Conservation (phyloP, 768 basidiomycete species). For the Leccinellum rugosiceps region DNA sequence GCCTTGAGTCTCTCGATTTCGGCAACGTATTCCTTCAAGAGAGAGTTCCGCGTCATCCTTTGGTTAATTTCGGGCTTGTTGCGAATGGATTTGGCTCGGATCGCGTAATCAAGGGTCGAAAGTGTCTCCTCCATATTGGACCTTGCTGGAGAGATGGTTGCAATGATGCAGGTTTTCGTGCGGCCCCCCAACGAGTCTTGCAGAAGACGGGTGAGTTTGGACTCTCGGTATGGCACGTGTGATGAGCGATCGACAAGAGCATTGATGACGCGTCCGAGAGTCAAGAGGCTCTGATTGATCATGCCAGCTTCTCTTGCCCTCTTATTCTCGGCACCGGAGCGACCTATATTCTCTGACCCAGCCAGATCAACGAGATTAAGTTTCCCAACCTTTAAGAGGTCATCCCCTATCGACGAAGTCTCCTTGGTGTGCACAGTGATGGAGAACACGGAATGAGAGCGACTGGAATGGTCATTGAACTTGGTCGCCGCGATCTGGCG, state of each 20-base stretch:
- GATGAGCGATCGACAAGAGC: conserved; percentile 87
- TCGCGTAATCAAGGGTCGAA: conserved; percentile 95
- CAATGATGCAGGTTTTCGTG: conserved; percentile 97
- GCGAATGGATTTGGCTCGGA: conserved; percentile 90
- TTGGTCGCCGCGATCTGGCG: conserved; percentile 94
- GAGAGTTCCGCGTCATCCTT: conserved; percentile 86
- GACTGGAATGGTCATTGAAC: conserved; percentile 96
- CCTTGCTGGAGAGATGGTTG: conserved; percentile 90
- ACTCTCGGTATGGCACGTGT: conserved; percentile 96
- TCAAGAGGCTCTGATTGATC: conserved; percentile 96
- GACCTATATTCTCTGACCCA: conserved; percentile 95
- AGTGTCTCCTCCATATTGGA: conserved; percentile 96
- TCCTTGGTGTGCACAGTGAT: conserved; percentile 93
- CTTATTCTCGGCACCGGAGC: conserved; percentile 93
- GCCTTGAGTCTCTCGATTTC: conserved; percentile 93
- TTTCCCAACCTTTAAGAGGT: conserved; percentile 90
- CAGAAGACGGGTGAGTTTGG: conserved; percentile 93
- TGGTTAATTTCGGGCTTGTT: conserved; percentile 96
- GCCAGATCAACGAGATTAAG: conserved; percentile 97
- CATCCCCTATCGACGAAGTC: conserved; percentile 71
- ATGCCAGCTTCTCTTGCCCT: conserved; percentile 95
- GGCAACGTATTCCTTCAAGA: conserved; percentile 88
- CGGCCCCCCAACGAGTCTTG: conserved; percentile 99
- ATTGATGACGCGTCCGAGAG: conserved; percentile 96
- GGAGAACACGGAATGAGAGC: conserved; percentile 97